Evolutionary conservation across 257 asterid species (phyloP), one percentile per base, ranked within the genome.

Genomic region (Schizonepeta tenuifolia): DNA sequence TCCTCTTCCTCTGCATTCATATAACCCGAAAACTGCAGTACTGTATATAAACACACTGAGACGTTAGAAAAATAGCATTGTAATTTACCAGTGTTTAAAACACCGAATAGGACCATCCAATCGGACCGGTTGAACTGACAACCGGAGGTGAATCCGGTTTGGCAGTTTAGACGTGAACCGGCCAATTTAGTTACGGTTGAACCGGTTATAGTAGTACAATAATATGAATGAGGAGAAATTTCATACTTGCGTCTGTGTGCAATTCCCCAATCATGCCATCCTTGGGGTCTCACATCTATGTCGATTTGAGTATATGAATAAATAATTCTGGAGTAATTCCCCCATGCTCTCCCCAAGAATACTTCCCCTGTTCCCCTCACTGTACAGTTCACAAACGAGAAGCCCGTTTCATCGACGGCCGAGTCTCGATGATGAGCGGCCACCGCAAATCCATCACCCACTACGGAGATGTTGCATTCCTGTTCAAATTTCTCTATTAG

Each of bases 311-410:
- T 79, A 14, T 83, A 74, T 0, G 95, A 82, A 35, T 85, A 91
- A 13, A 85, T 73, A 21, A 82, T 69, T 21, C 84, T 35, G 2
- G 98, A 84, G 75, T 84, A 88, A 17, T 68, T 44, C 15, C 95
- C 96, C 98, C 97, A 94, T 8, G 98, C 96, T 72, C 98, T 78
- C 12, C 96, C 97, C 78, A 93, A 50, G 40, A 77, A 81, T 14
- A 86, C 64, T 1, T 31, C 31, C 5, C 92, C 94, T 5, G 67
- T 79, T 26, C 98, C 97, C 15, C 40, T 64, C 1, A 93, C 69
- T 0, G 69, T 78, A 49, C 98, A 91, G 40, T 85, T 74, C 10
- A 87, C 86, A n/a, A 94, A 94, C 8, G 97, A 86, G 76, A 88
- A 91, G 9, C 98, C 98, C 0, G 93, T 88, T 28, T 91, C 91